Evolutionary conservation across 192 early-diverging fungal genomes (phyloP), one percentile per base, ranked within the genome.

Genomic region (Coemansia aciculifera): DNA sequence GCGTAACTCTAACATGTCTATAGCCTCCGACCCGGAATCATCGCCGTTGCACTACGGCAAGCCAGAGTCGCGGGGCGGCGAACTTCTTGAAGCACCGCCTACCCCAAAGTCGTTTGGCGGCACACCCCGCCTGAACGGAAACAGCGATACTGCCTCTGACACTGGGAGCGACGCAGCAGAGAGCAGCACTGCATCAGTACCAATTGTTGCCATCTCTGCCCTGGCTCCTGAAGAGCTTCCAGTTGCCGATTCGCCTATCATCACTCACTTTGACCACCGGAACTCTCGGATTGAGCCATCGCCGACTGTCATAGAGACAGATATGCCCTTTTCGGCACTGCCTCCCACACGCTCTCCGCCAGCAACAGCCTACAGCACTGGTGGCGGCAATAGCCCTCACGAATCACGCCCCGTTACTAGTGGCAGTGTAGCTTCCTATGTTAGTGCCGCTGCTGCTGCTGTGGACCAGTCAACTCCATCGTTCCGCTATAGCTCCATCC

Each of bases 31-130:
- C 39, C 38, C 62, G 15, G 62, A 63, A 29, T 52, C 51, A 10
- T 24, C 51, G 51, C 51, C 51, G 11, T 11, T 52, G 23, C 12
- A 63, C 62, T 44, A 63, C 31, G 62, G 42, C 31, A 46, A 63
- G 62, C 62, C 62, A 43, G 51, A 52, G 51, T 29, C 51, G 24
- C 51, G 39, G 27, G 27, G 27, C 15, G 29, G 62, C 1, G 24
- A 63, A 29, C 62, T 44, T 42, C 21, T 44, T 8, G 40, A 63
- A 19, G 34, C 31, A 24, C 77, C 77, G 32, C 77, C 72, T 7
- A 79, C 77, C 39, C 77, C 77, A 27, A 73, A 63, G 13, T 79
- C 77, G 9, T 79, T 79, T 63, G 70, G 34, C 44, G 65, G 71
- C 24, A 10, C 52, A n/a, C 27, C 68, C 3, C 44, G 17, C 24